Conservation (phyloP, 2,329 filamentous ascomycete species). For the Neofusicoccum laricinum region DNA sequence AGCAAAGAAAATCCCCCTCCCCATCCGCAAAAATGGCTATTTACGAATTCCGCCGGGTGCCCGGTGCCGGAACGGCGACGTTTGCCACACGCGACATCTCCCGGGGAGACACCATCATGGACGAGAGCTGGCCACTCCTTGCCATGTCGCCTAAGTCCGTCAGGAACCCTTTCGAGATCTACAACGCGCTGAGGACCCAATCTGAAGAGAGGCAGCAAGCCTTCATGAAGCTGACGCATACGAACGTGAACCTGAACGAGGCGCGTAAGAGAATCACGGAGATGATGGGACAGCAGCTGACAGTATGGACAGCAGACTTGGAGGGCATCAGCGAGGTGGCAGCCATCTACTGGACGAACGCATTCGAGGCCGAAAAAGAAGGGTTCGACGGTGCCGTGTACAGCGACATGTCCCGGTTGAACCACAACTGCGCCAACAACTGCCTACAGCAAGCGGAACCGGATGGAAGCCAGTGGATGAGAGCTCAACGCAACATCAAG, state of each 20-base stretch:
- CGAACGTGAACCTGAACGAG: not conserved
- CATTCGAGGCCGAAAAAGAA: not conserved
- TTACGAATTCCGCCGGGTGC: not conserved
- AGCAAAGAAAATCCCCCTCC: not conserved
- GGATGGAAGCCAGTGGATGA: not conserved
- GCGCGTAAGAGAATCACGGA: not conserved
- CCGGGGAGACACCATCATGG: not conserved
- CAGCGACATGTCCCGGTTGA: not conserved
- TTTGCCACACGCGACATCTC: constrained; percentile 1
- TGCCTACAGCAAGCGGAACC: not conserved
- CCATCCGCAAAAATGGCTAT: not conserved
- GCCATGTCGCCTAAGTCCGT: not conserved
- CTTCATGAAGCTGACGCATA: not conserved
- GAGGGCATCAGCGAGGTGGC: not conserved
- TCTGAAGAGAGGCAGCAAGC: not conserved
- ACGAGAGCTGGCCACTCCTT: not conserved
- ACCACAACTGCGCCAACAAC: not conserved
- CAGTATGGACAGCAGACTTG: not conserved
- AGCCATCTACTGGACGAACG: not conserved
- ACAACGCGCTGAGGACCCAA: not conserved
- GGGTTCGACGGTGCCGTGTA: not conserved
- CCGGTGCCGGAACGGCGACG: not conserved
- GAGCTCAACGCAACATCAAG: not conserved
- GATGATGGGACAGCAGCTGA: not conserved
- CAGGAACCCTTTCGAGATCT: not conserved